phyloP scores from a whole-genome alignment of 306 rosid genomes.

The Gastrolobium bilobum region DNA sequence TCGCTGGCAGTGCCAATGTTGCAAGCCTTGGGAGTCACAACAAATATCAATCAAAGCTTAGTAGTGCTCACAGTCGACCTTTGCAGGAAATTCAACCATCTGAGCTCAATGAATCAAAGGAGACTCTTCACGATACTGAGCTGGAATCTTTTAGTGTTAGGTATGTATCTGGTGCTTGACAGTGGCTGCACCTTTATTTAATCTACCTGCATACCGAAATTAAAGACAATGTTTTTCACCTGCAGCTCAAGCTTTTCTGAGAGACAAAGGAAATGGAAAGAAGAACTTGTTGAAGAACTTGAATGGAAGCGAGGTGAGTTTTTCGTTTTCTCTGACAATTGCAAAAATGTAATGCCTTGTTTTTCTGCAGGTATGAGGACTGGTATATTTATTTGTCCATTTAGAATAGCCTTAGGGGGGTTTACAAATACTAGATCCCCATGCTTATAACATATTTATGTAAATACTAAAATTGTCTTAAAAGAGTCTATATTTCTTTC shows the following conservation, averaged over 20 bases:
- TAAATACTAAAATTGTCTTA: background rate
- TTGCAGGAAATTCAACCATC: slow-evolving; percentile 86
- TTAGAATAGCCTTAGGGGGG: slow-evolving; percentile 34
- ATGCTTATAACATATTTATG: slow-evolving; percentile 33
- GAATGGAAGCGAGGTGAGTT: slow-evolving; percentile 78
- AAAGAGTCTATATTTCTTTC: slow-evolving; percentile 21
- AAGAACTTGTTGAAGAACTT: slow-evolving; percentile 89
- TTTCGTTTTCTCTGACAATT: slow-evolving; percentile 6
- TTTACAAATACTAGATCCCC: background rate
- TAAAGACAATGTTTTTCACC: slow-evolving; percentile 33
- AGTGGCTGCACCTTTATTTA: slow-evolving; percentile 39
- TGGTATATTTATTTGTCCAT: slow-evolving; percentile 17
- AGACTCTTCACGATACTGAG: slow-evolving; percentile 57
- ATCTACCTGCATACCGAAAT: slow-evolving; percentile 25
- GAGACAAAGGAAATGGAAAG: slow-evolving; percentile 88
- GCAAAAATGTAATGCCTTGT: slow-evolving; percentile 17
- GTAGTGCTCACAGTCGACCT: slow-evolving; percentile 60
- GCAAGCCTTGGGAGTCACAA: slow-evolving; percentile 60
- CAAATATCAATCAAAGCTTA: slow-evolving; percentile 56
- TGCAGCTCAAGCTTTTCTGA: slow-evolving; percentile 77
- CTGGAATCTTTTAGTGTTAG: slow-evolving; percentile 62
- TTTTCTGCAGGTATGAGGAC: background rate
- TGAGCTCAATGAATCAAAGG: slow-evolving; percentile 70
- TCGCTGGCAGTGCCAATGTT: slow-evolving; percentile 52
- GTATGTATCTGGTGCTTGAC: slow-evolving; percentile 54